A percentile compares a stretch with the other conserved stretches of the same genome.
Evolutionary conservation across 1,139 yeast species (phyloP).

Genomic region (Geotrichum candidum): DNA sequence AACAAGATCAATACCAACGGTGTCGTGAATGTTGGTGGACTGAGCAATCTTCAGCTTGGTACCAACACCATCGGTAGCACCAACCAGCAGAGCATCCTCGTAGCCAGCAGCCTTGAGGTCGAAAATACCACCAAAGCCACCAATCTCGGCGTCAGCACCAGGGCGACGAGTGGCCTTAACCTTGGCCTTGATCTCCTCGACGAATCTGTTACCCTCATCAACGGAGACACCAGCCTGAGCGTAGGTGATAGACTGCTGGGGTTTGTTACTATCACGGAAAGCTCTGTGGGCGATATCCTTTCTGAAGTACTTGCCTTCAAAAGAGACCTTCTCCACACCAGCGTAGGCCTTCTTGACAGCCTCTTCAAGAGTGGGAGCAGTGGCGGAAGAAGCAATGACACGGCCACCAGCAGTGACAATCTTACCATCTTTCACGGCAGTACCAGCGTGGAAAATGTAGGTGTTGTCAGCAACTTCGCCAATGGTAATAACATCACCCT

Average conservation of each 20-base stretch:
- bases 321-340: conserved; percentile 72
- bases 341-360: conserved; percentile 82
- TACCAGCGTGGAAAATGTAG: conserved; percentile 92
- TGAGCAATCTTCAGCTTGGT: conserved; percentile 95
- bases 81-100: conserved; percentile 74
- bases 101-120: conserved; percentile 88
- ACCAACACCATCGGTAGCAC: conserved; percentile 99
- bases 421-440: conserved; percentile 50
- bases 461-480: conserved; percentile 45
- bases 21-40: conserved; percentile 77
- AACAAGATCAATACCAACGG: conserved; percentile 96
- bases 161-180: conserved; percentile 93
- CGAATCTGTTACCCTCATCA: conserved; percentile 86
- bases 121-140: conserved; percentile 97
- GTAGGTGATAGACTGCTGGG: conserved; percentile 51
- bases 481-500: conserved; percentile 79
- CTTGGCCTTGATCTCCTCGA: conserved; percentile 80
- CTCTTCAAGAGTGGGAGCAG: conserved; percentile 63
- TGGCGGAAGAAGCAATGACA: conserved; percentile 91
- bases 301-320: conserved; percentile 74
- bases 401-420: conserved; percentile 91
- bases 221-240: conserved; percentile 97
- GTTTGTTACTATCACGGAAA: conserved; percentile 50
- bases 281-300: conserved; percentile 96
- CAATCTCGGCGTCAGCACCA: conserved; percentile 97